Evolutionary conservation across 345 rosid genomes (phyloP), one percentile per base, ranked within the genome.

Genomic region (Cardamine occulta): DNA sequence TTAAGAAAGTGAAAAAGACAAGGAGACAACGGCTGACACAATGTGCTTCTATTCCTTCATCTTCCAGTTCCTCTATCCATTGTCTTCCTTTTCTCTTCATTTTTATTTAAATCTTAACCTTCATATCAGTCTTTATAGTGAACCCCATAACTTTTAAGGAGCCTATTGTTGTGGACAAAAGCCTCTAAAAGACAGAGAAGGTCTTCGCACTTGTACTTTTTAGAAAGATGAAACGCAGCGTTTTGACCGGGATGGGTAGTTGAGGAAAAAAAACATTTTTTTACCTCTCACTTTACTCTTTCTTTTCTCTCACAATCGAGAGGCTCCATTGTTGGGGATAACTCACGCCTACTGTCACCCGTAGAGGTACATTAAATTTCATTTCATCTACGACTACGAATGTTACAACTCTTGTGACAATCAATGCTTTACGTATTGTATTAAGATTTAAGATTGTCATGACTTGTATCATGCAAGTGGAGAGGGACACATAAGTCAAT

Each of bases 401-500:
- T 56, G 55, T 49, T 34, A 34, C n/a, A 47, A 53, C 32, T 74
- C 53, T 48, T 62, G 14, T 42, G 19, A 57, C 17, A 47, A 40
- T 15, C 63, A 68, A 63, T 21, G 15, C 26, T 31, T 68, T n/a
- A 58, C 14, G 32, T 60, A 68, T 45, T 70, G 71, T 63, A 55
- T 17, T 54, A 54, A 61, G 62, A 61, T 44, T 13, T 24, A 54
- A 70, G 40, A 61, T 26, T 45, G 74, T 52, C 70, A 34, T 26
- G 28, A 26, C 18, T 70, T 17, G 37, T 56, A 15, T 23, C 56
- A 44, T 55, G 66, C 80, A 77, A 77, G 80, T 77, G 61, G 80
- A 70, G 70, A 32, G 39, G 34, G 13, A 76, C 24, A 40, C 75
- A 40, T 76, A 63, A 77, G 72, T 70, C 80, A 77, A 76, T 63